Conservation (phyloP, 2,329 filamentous ascomycete genomes). For the Lasiodiplodia citricola region DNA sequence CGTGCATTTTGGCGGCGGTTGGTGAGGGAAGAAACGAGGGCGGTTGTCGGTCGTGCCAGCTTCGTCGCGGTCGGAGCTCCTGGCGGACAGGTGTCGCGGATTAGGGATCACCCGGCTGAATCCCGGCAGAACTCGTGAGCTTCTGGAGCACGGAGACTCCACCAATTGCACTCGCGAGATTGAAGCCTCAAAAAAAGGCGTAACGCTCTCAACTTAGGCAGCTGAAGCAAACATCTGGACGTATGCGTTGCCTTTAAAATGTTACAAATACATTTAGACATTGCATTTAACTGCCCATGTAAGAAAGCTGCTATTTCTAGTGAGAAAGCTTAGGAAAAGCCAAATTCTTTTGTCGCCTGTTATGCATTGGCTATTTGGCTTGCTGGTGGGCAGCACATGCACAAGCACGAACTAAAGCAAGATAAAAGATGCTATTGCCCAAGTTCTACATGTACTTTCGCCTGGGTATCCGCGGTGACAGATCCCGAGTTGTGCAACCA, state of each 20-base stretch:
- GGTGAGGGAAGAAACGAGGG: neutral
- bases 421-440: slow-evolving; percentile 17
- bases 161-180: neutral
- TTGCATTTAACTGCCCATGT: no score
- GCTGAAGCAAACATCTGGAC: no score
- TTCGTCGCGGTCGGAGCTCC: slow-evolving; percentile 21
- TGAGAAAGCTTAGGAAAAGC: no score
- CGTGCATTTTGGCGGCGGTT: slow-evolving; percentile 40
- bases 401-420: neutral
- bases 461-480: neutral
- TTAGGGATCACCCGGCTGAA: slow-evolving; percentile 7
- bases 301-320: no score
- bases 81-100: slow-evolving; percentile 25
- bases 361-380: no score
- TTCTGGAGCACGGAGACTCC: neutral
- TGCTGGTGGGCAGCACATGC: no score
- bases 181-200: no score
- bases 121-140: neutral
- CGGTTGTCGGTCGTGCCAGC: slow-evolving; percentile 14
- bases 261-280: no score
- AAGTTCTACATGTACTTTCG: slow-evolving; percentile 17
- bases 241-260: no score
- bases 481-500: slow-evolving; percentile 1
- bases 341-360: no score
- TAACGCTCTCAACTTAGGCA: no score